Conservation (phyloP, 2,329 filamentous ascomycete genomes). For the Cladophialophora yegresii region DNA sequence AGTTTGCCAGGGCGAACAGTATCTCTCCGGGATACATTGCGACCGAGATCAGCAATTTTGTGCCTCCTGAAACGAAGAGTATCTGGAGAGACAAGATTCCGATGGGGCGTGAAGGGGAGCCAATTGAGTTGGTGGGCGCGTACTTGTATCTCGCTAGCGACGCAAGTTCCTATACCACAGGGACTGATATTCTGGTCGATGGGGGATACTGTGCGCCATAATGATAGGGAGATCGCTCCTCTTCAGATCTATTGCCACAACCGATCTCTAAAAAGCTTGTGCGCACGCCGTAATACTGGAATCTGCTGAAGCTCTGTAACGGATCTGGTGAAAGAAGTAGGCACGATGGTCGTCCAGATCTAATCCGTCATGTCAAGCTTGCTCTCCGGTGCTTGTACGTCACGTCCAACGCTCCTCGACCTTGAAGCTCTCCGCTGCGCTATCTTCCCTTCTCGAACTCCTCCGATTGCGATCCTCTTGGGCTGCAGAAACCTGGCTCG, state of each 20-base stretch:
- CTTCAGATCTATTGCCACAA: neutral
- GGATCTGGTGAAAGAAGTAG: neutral
- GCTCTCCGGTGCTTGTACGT: neutral
- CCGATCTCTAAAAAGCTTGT: neutral
- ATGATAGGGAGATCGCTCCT: slow-evolving; percentile 1
- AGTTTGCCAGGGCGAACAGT: slow-evolving; percentile 68
- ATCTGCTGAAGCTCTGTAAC: neutral
- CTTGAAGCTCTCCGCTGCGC: slow-evolving; percentile 29
- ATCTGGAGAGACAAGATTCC: slow-evolving; percentile 78
- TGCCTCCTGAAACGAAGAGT: slow-evolving; percentile 65
- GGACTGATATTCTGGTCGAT: slow-evolving; percentile 71
- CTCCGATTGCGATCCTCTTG: slow-evolving; percentile 24
- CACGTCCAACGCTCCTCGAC: neutral
- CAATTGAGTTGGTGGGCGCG: slow-evolving; percentile 76
- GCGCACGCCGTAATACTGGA: neutral
- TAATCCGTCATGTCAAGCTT: neutral
- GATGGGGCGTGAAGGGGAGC: slow-evolving; percentile 72
- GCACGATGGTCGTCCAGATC: neutral
- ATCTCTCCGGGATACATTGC: slow-evolving; percentile 70
- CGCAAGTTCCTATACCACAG: slow-evolving; percentile 80
- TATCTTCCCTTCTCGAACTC: slow-evolving; percentile 29
- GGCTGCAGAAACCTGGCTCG: slow-evolving; percentile 9
- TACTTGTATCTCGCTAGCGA: slow-evolving; percentile 81
- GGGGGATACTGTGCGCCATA: slow-evolving; percentile 67
- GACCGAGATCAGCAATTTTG: slow-evolving; percentile 66